Evolutionary conservation across 495 filamentous ascomycete species (phyloP).

Genomic region (Pseudevernia furfuracea): DNA sequence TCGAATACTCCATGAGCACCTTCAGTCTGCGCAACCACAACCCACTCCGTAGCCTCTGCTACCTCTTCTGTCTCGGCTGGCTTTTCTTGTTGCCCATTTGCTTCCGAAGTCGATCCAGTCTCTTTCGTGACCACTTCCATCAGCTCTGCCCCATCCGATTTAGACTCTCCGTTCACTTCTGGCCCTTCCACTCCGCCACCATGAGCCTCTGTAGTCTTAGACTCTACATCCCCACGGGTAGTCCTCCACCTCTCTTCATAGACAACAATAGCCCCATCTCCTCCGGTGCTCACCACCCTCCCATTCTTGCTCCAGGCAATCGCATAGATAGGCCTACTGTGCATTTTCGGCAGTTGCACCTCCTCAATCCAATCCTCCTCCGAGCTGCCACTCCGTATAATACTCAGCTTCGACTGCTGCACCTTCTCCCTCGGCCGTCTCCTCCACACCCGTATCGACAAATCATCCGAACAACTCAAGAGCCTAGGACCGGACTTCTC

Average conservation of each 20-base stretch:
- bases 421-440: conserved; percentile 49
- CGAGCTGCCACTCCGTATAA: conserved; percentile 59
- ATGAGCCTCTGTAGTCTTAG: not conserved
- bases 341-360: conserved; percentile 58
- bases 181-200: not conserved
- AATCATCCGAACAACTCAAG: conserved; percentile 71
- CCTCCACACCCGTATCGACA: conserved; percentile 69
- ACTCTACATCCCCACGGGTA: not conserved
- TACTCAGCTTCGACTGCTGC: conserved; percentile 59
- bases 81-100: not conserved
- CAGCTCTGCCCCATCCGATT: conserved; percentile 24
- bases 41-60: conserved; percentile 48
- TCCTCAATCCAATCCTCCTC: conserved; percentile 79
- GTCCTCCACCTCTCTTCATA: conserved; percentile 55
- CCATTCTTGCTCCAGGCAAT: conserved; percentile 73
- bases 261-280: conserved; percentile 75
- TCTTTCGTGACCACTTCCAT: not conserved
- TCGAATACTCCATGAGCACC: conserved; percentile 85
- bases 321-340: conserved; percentile 74
- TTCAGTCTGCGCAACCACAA: conserved; percentile 52
- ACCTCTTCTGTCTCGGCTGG: not conserved
- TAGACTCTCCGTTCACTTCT: conserved; percentile 11
- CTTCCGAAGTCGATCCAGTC: not conserved
- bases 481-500: conserved; percentile 55
- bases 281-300: conserved; percentile 70